phyloP scores from a whole-genome alignment of 305 asterid species.

The Withania somnifera region DNA sequence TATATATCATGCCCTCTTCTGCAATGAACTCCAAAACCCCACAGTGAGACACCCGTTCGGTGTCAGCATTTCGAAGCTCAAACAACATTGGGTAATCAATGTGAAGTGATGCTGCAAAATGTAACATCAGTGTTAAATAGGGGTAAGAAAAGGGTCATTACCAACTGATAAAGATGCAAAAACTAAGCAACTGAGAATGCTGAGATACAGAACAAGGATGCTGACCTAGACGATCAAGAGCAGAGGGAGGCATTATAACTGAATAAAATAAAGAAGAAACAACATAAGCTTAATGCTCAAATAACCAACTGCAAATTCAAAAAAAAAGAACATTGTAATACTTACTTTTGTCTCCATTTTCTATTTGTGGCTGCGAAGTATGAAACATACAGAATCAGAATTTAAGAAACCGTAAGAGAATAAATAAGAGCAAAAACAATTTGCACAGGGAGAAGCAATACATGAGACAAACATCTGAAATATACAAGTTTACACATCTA shows the following conservation, averaged over 20 bases:
- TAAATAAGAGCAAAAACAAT: background rate
- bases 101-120: conserved; percentile 72
- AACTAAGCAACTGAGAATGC: background rate
- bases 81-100: conserved; percentile 96
- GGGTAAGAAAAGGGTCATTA: conserved; percentile 1
- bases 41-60: conserved; percentile 83
- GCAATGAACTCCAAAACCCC: conserved; percentile 99
- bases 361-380: conserved; percentile 75
- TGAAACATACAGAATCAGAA: conserved; percentile 22
- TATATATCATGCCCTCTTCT: conserved; percentile 97
- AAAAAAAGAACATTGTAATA: conserved; percentile 2
- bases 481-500: background rate
- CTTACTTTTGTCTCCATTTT: conserved; percentile 92
- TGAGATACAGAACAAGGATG: background rate
- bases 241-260: conserved; percentile 88
- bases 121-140: background rate
- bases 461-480: background rate
- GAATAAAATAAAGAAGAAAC: conserved; percentile 8
- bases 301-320: background rate
- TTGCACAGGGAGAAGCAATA: background rate
- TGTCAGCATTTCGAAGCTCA: conserved; percentile 74
- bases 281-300: conserved; percentile 4
- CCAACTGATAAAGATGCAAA: background rate
- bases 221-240: conserved; percentile 92
- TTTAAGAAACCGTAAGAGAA: background rate